Evolutionary conservation across 768 basidiomycete genomes (phyloP).

Genomic region (Panellus pusillus): DNA sequence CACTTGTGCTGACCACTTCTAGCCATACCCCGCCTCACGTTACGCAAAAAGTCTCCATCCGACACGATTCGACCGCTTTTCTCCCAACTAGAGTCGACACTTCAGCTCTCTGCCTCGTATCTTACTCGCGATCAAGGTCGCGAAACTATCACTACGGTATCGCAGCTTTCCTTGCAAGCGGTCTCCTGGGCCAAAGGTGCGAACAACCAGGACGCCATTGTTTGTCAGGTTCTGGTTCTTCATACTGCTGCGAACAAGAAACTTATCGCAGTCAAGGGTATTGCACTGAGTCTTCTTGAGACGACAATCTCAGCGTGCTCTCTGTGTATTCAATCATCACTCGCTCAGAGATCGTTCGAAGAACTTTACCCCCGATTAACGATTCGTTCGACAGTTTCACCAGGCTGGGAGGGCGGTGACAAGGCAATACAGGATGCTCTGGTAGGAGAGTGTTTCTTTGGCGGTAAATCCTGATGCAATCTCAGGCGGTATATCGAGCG

Average conservation of each 20-base stretch:
- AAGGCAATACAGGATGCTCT: slow-evolving; percentile 34
- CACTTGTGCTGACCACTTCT: background rate
- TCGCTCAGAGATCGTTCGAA: slow-evolving; percentile 50
- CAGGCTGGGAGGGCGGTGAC: slow-evolving; percentile 43
- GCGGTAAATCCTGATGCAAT: background rate
- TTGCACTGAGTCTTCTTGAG: slow-evolving; percentile 35
- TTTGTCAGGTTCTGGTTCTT: slow-evolving; percentile 30
- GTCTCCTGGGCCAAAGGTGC: slow-evolving; percentile 32
- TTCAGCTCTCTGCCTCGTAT: slow-evolving; percentile 27
- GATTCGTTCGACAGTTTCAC: slow-evolving; percentile 29
- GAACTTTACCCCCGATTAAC: slow-evolving; percentile 45
- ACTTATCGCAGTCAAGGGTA: slow-evolving; percentile 22
- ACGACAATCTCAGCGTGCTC: slow-evolving; percentile 35
- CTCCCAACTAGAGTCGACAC: slow-evolving; percentile 34
- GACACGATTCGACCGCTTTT: slow-evolving; percentile 45
- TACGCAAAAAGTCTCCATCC: slow-evolving; percentile 41
- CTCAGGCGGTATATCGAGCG: slow-evolving; percentile 35
- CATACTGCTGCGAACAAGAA: background rate
- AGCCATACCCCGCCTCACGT: slow-evolving; percentile 49
- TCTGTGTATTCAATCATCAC: slow-evolving; percentile 38
- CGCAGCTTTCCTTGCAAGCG: slow-evolving; percentile 28
- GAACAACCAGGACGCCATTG: slow-evolving; percentile 24
- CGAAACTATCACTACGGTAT: slow-evolving; percentile 29
- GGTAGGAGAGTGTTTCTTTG: slow-evolving; percentile 33
- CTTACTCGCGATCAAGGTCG: slow-evolving; percentile 34